These are phyloP conservation scores for Silene coronaria DNA, from an alignment of 179 eudicot genomes.

Conservation along the genomic window DNA sequence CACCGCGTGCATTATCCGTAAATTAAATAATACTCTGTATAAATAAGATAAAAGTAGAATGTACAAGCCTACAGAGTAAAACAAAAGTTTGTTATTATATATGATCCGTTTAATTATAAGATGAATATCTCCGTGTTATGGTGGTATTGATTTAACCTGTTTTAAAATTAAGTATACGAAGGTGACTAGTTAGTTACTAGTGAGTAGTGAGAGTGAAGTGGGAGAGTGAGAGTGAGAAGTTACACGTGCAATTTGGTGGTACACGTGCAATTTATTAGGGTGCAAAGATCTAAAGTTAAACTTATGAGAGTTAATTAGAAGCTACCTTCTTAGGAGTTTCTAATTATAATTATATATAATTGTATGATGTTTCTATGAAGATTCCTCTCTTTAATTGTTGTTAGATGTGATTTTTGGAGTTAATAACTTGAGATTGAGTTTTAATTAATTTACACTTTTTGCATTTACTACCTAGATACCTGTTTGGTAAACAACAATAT, in stretches of 20 bases:
- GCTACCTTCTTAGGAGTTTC: not conserved
- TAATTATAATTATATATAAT: not conserved
- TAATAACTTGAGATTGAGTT: not conserved
- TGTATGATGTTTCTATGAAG: constrained; percentile 15
- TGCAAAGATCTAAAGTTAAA: constrained; percentile 21
- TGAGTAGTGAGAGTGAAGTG: constrained; percentile 15
- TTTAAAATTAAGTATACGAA: too few species aligned
- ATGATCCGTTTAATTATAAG: too few species aligned
- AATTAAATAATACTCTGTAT: too few species aligned
- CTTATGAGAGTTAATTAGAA: constrained; percentile 5
- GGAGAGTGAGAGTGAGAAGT: constrained; percentile 16
- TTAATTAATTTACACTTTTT: not conserved
- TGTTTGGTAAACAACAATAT: too few species aligned
- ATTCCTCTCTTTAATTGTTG: constrained; percentile 12
- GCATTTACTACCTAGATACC: too few species aligned
- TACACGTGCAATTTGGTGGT: constrained; percentile 26
- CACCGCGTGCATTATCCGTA: too few species aligned
- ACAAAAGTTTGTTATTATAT: too few species aligned
- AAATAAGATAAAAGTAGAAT: too few species aligned
- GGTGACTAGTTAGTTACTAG: not conserved
- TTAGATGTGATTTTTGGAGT: not conserved
- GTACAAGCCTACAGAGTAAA: too few species aligned
- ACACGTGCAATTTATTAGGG: constrained; percentile 23
- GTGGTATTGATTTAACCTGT: too few species aligned
- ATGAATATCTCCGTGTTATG: too few species aligned